These are phyloP conservation scores for Drechslera avenae DNA, from an alignment of 2,329 filamentous ascomycete genomes.

Conservation along the genomic window DNA sequence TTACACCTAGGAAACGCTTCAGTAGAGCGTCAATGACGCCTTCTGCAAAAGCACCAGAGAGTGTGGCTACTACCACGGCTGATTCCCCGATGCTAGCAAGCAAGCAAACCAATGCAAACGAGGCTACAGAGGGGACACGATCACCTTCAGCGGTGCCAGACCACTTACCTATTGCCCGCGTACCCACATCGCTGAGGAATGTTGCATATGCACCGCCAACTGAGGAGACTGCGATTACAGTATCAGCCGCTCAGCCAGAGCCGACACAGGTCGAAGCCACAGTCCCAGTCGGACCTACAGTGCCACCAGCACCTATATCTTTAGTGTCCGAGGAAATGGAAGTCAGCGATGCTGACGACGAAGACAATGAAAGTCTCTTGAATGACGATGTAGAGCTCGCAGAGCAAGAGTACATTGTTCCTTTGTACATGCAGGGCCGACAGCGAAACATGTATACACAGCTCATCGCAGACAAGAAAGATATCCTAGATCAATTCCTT, in stretches of 20 bases:
- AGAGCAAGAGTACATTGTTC: conserved; percentile 40
- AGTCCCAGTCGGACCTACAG: background rate
- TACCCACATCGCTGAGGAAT: conserved; percentile 36
- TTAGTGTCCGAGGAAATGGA: conserved; percentile 21
- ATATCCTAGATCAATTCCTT: conserved; percentile 25
- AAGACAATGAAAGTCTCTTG: conserved; percentile 27
- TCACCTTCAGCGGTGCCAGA: conserved; percentile 46
- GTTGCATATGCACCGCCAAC: conserved; percentile 23
- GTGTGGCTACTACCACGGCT: background rate
- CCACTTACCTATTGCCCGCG: conserved; percentile 27
- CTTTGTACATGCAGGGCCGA: conserved; percentile 40
- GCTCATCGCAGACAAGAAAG: conserved; percentile 24
- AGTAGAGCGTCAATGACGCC: conserved; percentile 6
- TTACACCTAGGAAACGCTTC: conserved; percentile 10
- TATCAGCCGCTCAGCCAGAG: conserved; percentile 3
- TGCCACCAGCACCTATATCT: background rate
- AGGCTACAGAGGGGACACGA: conserved; percentile 32
- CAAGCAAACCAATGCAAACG: conserved; percentile 5
- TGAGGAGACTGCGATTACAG: conserved; percentile 2
- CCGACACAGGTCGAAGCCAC: conserved; percentile 9
- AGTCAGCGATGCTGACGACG: conserved; percentile 27
- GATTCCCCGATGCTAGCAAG: conserved; percentile 1
- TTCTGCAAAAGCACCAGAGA: background rate
- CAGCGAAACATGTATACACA: conserved; percentile 33
- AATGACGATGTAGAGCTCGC: conserved; percentile 39